Evolutionary conservation across 2,329 filamentous ascomycete species (phyloP), one percentile per base, ranked within the genome.

Genomic region (Cyclaneusma minus): DNA sequence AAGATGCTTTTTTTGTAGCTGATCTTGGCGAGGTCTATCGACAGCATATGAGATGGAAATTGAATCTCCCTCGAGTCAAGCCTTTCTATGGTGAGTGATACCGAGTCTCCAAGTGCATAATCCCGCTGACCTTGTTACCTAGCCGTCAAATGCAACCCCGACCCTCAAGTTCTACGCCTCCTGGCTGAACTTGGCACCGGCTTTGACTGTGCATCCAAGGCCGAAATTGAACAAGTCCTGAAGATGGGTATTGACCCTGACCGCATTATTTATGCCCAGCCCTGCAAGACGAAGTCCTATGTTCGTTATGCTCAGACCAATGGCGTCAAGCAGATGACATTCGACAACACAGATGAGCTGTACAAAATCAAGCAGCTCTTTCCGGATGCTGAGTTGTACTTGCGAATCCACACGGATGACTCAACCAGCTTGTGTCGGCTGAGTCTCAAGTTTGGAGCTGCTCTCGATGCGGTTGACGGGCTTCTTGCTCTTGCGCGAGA

Each of bases 91-190:
- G 82, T 85, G 57, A 54, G 73, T 55, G 12, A 20, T n/a, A n/a
- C 18, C 18, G 18, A 20, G 18, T 14, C 6, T 28, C 27, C 7
- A 22, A 17, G 5, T 20, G 10, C 24, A 23, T 41, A 27, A 19
- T 12, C n/a, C n/a, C 9, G 11, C 11, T 8, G 11, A 12, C 13
- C 25, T 21, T 45, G 31, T 12, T 20, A 13, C 21, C 33, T 41
- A 87, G 87, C 87, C 41, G 87, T 98, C 63, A 98, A 98, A 62
- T 98, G 89, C 61, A 98, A 98, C 66, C 85, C 87, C 15, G 87
- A 98, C 56, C 70, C 76, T 25, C 75, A 81, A 56, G 76, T 98
- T 36, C 66, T 98, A 39, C 76, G 77, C 48, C 78, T 98, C 39
- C 74, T 98, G 45, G 73, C 82, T 35, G 74, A 72, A 40, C 68